A percentile compares a stretch with the other conserved stretches of the same genome.
Evolutionary conservation across 495 filamentous ascomycete genomes (phyloP).

Genomic region (Talaromyces trachyspermus): DNA sequence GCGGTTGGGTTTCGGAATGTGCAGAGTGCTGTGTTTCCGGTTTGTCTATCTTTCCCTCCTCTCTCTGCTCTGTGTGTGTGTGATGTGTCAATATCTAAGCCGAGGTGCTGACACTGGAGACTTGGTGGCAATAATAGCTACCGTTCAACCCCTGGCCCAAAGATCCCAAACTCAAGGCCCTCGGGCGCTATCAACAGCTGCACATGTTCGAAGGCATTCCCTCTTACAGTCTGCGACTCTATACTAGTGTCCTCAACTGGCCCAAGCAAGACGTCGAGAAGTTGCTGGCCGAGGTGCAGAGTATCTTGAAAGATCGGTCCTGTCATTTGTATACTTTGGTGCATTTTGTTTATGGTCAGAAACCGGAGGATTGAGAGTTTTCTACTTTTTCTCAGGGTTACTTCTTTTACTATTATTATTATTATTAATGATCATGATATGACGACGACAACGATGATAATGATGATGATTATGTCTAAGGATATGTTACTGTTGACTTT

Average conservation of each 20-base stretch:
- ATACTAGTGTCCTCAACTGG: constrained; percentile 50
- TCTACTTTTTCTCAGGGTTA: too few species aligned
- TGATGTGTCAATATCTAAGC: not conserved
- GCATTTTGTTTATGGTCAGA: constrained; percentile 29
- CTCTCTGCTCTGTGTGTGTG: too few species aligned
- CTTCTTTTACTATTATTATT: too few species aligned
- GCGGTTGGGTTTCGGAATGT: constrained; percentile 27
- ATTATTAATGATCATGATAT: too few species aligned
- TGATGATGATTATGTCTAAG: too few species aligned
- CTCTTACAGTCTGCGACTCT: constrained; percentile 36
- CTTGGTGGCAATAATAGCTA: constrained; percentile 14
- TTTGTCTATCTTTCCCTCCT: not conserved
- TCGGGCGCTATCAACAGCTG: constrained; percentile 34
- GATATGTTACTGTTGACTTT: too few species aligned
- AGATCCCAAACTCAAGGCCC: constrained; percentile 38
- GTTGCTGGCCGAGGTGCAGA: constrained; percentile 46
- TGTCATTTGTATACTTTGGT: constrained; percentile 40
- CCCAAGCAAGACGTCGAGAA: constrained; percentile 47
- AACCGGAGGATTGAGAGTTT: constrained; percentile 11
- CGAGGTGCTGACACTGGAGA: not conserved
- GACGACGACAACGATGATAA: too few species aligned
- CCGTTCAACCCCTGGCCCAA: constrained; percentile 37
- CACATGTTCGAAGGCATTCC: constrained; percentile 36
- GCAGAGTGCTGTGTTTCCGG: constrained; percentile 15
- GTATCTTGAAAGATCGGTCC: constrained; percentile 41